phyloP scores from a whole-genome alignment of 139 green algal genomes.

The Astrephomene gubernaculifera region DNA sequence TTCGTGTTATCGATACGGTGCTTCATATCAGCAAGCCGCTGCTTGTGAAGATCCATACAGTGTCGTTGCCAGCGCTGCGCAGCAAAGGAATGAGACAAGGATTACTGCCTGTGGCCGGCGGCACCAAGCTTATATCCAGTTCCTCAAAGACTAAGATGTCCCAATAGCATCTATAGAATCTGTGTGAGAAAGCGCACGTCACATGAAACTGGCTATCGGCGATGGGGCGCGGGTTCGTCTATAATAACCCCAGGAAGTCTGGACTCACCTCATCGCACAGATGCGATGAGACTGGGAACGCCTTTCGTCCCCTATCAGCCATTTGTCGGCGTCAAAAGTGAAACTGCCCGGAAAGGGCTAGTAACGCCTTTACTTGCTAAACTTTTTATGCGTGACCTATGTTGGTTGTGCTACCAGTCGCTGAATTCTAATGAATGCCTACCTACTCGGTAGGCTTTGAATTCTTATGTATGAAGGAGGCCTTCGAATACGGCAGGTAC shows the following conservation, averaged over 20 bases:
- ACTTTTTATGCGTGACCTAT: neutral
- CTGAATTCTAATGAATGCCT: neutral
- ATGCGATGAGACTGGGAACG: conserved; percentile 37
- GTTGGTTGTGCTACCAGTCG: neutral
- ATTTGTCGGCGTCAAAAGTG: neutral
- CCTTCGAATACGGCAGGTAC: conserved; percentile 14
- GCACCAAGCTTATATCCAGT: too few species aligned
- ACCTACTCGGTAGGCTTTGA: neutral
- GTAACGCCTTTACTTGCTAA: neutral
- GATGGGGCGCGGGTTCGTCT: too few species aligned
- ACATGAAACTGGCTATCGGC: too few species aligned
- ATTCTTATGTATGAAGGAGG: neutral
- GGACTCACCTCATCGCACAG: conserved; percentile 41
- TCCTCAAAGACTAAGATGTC: too few species aligned
- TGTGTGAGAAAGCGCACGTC: too few species aligned
- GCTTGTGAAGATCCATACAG: conserved; percentile 46
- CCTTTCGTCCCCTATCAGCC: conserved; percentile 34
- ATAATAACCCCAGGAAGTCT: too few species aligned
- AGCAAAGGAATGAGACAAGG: neutral
- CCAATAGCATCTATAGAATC: too few species aligned
- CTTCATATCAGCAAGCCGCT: conserved; percentile 45
- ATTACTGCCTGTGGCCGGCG: too few species aligned
- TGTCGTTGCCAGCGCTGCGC: conserved; percentile 46
- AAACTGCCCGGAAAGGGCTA: neutral
- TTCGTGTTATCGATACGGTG: conserved; percentile 15